These are phyloP conservation scores for Sanghuangporus weigelae DNA, from an alignment of 1,284 basidiomycete species.

Conservation along the genomic window DNA sequence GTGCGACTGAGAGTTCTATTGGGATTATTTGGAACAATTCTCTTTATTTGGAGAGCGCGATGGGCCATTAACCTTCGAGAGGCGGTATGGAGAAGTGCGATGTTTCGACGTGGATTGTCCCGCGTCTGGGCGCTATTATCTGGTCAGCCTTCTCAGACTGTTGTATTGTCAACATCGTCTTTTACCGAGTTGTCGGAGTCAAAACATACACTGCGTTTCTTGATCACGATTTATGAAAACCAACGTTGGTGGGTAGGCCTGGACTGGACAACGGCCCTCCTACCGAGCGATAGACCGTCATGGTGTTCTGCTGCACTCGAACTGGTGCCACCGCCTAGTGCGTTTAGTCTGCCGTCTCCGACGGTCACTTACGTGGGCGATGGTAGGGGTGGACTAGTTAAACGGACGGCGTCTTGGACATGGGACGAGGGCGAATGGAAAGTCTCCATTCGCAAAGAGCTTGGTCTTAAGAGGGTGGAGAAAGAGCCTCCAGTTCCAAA, in stretches of 20 bases:
- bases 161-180: slow-evolving; percentile 1
- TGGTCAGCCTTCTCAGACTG: slow-evolving; percentile 32
- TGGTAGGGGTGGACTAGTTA: slow-evolving; percentile 43
- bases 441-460: slow-evolving; percentile 60
- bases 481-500: slow-evolving; percentile 46
- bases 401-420: slow-evolving; percentile 72
- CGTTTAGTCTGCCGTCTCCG: slow-evolving; percentile 51
- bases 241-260: slow-evolving; percentile 92
- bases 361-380: slow-evolving; percentile 43
- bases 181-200: slow-evolving; percentile 9
- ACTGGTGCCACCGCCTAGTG: slow-evolving; percentile 59
- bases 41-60: slow-evolving; percentile 60
- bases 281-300: slow-evolving; percentile 86
- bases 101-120: slow-evolving; percentile 56
- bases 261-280: slow-evolving; percentile 90
- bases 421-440: slow-evolving; percentile 90
- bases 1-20: slow-evolving; percentile 56
- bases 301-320: slow-evolving; percentile 69
- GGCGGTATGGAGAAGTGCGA: slow-evolving; percentile 58
- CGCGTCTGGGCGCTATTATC: slow-evolving; percentile 43
- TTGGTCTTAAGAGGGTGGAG: slow-evolving; percentile 48
- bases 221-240: slow-evolving; percentile 89
- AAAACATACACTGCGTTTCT: slow-evolving; percentile 54
- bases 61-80: slow-evolving; percentile 52
- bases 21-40: slow-evolving; percentile 51